Base-by-base conservation (phyloP, 2,329 filamentous ascomycete species). In the Fusarium robinianum region DNA sequence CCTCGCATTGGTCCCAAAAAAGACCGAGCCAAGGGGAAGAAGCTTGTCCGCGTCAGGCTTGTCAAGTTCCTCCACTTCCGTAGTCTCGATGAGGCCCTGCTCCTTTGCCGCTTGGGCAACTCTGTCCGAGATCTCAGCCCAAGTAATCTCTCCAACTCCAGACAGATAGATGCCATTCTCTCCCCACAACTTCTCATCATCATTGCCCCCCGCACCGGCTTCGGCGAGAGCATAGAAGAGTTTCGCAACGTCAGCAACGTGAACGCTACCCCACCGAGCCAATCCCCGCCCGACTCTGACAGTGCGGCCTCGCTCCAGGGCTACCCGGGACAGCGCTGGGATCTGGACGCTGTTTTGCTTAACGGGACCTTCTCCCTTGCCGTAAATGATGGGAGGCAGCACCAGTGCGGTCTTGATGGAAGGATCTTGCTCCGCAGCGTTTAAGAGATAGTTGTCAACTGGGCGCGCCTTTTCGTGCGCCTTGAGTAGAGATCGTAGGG, bases 1-100 rank as follows among this genome's bases (percentile, higher is more conserved):
- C 46, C 76, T 66, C 9, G 80, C 81, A 51, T 85, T 84, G 33
- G 74, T 72, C 0, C 81, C 81, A 68, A 78, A 82, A 5, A 77
- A 65, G 6, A 77, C 65, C 27, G 70, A 67, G 8, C 77, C 78
- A 32, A 68, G 70, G 0, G 68, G 65, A 1, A 71, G 64, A 11
- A 75, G 61, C 11, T 69, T 66, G 30, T 75, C 68, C 2, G 73
- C 72, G 6, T 79, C 75, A 0, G 70, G 66, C 0, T 66, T 49
- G n/a, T 64, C 55, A 6, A 65, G 35, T 57, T 62, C 55, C 14
- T 68, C 57, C 6, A 67, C 55, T 5, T 59, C 46, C 3, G 49
- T 40, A 1, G 46, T 56, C 3, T 53, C 17, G 7, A 65, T 60
- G 1, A 59, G 37, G 0, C 61, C 64, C 22, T 63, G 52, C 1